Percentiles rank a stretch among this genome's conserved stretches.
Conservation (phyloP, 2,329 filamentous ascomycete genomes). For the Fusarium sp. region DNA sequence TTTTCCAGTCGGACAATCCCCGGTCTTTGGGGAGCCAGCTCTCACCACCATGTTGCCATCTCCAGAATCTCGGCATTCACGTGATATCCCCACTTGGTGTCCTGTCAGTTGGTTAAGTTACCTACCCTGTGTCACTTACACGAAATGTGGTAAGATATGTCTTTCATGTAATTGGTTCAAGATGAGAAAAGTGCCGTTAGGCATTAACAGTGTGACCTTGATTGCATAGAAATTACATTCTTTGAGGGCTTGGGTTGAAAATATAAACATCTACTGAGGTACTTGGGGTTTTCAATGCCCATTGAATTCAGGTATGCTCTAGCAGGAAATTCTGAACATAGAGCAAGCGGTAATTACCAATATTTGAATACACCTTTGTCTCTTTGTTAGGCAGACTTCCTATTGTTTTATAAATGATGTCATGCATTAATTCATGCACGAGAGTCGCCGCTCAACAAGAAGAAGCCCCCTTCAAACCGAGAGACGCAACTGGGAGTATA, state of each 20-base stretch:
- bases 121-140: constrained; percentile 38
- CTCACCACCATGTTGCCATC: constrained; percentile 28
- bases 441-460: neutral
- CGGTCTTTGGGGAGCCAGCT: constrained; percentile 23
- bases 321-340: no score
- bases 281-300: no score
- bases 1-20: constrained; percentile 36
- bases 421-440: no score
- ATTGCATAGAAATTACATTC: neutral
- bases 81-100: constrained; percentile 32
- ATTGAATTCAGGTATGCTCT: no score
- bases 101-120: neutral
- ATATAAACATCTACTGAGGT: neutral
- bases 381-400: no score
- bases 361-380: no score
- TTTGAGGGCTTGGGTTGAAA: neutral
- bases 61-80: constrained; percentile 27
- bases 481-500: neutral
- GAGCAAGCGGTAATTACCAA: no score
- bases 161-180: neutral
- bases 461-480: neutral
- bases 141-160: neutral
- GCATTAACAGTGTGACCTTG: neutral
- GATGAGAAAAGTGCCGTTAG: neutral
- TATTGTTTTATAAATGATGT: no score